Evolutionary conservation across 192 early-diverging fungal species (phyloP), one percentile per base, ranked within the genome.

Genomic region (Coemansia sp.): DNA sequence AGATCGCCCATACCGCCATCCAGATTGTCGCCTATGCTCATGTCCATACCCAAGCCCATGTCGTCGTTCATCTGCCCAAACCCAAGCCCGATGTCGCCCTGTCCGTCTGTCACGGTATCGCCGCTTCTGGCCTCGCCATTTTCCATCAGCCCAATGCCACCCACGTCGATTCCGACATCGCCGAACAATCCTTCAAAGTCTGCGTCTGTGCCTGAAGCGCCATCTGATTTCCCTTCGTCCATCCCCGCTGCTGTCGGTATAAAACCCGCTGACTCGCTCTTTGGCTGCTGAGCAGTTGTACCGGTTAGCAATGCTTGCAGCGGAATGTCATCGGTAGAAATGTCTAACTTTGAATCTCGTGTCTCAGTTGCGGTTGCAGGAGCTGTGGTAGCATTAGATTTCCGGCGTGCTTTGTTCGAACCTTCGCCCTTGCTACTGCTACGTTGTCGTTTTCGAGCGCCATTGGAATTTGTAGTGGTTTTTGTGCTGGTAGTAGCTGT

Each of bases 131-230:
- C 11, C 11, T 46, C 39, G 3, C 39, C 39, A n/a, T 46, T 61
- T 23, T 22, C 54, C 54, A 54, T 4, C 1, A 61, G 10, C 0
- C 56, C 64, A 42, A 32, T 27, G 0, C 23, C 36, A 25, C 51
- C 61, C 1, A 59, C 68, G 61, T 32, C 72, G 27, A 65, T 61
- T 3, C 51, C 63, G 1, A 42, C 25, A 10, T 65, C 73, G n/a
- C 78, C 78, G 71, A 80, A 75, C 58, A 80, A 63, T 31, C 55
- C 54, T 24, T 68, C 78, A 23, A 80, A 72, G n/a, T 74, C 73
- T 2, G 55, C 51, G 19, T 59, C 39, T 14, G 36, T 54, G 55
- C 39, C 54, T 5, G n/a, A 27, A 2, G 57, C 53, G 42, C 17
- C 50, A 19, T 24, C 32, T 10, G 25, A 22, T 32, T 63, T 51